Conservation (phyloP, 805 yeast genomes). For the Candida tibetensis region DNA sequence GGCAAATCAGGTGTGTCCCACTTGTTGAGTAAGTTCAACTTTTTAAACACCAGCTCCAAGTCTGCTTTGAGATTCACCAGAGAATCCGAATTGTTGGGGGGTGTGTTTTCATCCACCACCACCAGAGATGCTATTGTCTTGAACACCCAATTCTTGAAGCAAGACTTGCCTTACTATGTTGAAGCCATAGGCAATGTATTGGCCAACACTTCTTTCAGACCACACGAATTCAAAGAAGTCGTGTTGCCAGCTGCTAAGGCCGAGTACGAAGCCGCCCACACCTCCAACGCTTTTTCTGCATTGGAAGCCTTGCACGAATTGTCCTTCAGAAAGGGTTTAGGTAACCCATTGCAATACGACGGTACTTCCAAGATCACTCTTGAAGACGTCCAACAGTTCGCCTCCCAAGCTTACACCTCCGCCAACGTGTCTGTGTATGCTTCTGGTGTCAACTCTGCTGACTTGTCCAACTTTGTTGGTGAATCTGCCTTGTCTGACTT, state of each 20-base stretch:
- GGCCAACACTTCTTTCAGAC: constrained; percentile 68
- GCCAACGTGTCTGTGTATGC: constrained; percentile 71
- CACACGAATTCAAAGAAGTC: constrained; percentile 79
- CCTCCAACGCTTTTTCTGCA: constrained; percentile 57
- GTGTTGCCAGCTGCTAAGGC: constrained; percentile 75
- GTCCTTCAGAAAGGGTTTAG: constrained; percentile 85
- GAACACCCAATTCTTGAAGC: constrained; percentile 77
- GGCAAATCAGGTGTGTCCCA: constrained; percentile 81
- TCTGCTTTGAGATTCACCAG: constrained; percentile 91
- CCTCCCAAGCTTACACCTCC: constrained; percentile 63
- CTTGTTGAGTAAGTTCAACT: constrained; percentile 77
- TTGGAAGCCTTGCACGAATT: constrained; percentile 75
- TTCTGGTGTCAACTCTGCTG: constrained; percentile 69
- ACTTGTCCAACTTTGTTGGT: constrained; percentile 62
- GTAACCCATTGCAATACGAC: constrained; percentile 76
- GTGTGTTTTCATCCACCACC: constrained; percentile 62
- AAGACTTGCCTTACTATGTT: constrained; percentile 89
- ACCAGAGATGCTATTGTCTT: constrained; percentile 84
- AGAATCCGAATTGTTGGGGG: constrained; percentile 93
- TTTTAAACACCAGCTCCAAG: constrained; percentile 75
- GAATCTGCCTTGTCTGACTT: constrained; percentile 64
- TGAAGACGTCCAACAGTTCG: constrained; percentile 66
- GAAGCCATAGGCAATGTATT: constrained; percentile 76
- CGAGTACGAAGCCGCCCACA: constrained; percentile 54
- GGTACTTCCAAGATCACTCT: constrained; percentile 53